Percentiles rank a stretch among this genome's conserved stretches.
phyloP scores from a whole-genome alignment of 192 early-diverging fungal genomes.

The Linnemannia elongata region DNA sequence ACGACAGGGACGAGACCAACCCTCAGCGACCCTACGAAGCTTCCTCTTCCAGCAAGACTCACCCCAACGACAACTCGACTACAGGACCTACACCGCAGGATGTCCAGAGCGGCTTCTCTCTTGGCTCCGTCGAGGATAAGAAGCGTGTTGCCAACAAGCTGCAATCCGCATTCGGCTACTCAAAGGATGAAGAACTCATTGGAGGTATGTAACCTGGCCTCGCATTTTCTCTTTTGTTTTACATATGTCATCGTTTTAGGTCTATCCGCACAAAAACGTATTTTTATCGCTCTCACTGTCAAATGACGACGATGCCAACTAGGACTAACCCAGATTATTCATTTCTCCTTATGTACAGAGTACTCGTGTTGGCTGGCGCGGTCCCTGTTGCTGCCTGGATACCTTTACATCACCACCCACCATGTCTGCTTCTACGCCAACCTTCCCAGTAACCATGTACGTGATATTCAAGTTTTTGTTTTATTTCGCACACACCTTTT shows the following conservation, averaged over 20 bases:
- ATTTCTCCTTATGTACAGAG: conserved; percentile 44
- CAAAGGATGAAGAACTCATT: conserved; percentile 15
- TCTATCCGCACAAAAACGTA: background rate
- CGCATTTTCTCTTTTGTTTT: too few relatives aligned
- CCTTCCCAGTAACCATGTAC: conserved; percentile 65
- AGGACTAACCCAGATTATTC: background rate
- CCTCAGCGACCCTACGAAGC: background rate
- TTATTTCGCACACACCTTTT: background rate
- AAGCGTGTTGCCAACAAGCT: conserved; percentile 9
- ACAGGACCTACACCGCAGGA: background rate
- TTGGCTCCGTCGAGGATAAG: conserved; percentile 4
- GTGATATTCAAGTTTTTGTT: conserved; percentile 27
- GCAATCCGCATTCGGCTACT: conserved; percentile 26
- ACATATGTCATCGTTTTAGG: too few relatives aligned
- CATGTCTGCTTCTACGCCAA: conserved; percentile 75
- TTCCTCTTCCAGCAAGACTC: background rate
- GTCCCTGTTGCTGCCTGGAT: conserved; percentile 69
- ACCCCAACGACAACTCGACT: background rate
- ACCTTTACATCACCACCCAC: conserved; percentile 69
- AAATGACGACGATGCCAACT: background rate
- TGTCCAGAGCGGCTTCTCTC: conserved; percentile 4
- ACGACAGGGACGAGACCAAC: background rate
- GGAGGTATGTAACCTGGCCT: conserved; percentile 9
- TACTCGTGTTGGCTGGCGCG: conserved; percentile 74
- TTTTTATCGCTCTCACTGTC: background rate